Evolutionary conservation across 2,329 filamentous ascomycete genomes (phyloP).

Genomic region (Pseudogymnoascus sp.): DNA sequence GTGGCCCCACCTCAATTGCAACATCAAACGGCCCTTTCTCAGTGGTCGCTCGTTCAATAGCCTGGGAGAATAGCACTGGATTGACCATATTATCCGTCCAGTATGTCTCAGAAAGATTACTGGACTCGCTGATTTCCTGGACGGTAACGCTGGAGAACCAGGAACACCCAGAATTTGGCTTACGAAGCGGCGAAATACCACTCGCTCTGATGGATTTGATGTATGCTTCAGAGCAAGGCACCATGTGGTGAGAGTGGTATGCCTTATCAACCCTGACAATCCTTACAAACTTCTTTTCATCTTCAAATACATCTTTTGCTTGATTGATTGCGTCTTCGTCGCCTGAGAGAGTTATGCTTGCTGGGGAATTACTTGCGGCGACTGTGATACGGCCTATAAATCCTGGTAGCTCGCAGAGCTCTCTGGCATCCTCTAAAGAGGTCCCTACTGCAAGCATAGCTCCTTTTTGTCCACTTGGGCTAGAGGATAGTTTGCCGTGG

Average conservation of each 20-base stretch:
- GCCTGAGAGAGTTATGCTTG: conserved; percentile 23
- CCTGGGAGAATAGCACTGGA: conserved; percentile 33
- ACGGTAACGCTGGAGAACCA: background rate
- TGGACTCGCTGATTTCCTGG: conserved; percentile 14
- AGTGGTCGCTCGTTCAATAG: conserved; percentile 16
- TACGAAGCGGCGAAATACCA: conserved; percentile 9
- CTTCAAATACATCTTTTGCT: conserved; percentile 12
- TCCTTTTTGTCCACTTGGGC: conserved; percentile 28
- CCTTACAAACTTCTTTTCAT: conserved; percentile 16
- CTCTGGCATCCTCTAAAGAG: conserved; percentile 14
- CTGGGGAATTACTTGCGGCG: conserved; percentile 28
- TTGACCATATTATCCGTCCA: conserved; percentile 39
- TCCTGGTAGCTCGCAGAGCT: background rate
- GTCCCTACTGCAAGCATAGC: conserved; percentile 46
- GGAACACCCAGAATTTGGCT: conserved; percentile 24
- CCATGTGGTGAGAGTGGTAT: conserved; percentile 30
- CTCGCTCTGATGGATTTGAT: background rate
- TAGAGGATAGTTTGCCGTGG: conserved; percentile 24
- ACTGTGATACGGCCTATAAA: conserved; percentile 19
- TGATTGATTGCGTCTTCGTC: conserved; percentile 13
- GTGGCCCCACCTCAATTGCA: conserved; percentile 26
- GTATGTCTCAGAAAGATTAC: conserved; percentile 26
- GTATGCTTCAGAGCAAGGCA: conserved; percentile 23
- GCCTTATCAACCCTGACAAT: conserved; percentile 21
- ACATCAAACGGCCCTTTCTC: conserved; percentile 16